phyloP scores from a whole-genome alignment of 345 rosid genomes.

The Dovyalis caffra region DNA sequence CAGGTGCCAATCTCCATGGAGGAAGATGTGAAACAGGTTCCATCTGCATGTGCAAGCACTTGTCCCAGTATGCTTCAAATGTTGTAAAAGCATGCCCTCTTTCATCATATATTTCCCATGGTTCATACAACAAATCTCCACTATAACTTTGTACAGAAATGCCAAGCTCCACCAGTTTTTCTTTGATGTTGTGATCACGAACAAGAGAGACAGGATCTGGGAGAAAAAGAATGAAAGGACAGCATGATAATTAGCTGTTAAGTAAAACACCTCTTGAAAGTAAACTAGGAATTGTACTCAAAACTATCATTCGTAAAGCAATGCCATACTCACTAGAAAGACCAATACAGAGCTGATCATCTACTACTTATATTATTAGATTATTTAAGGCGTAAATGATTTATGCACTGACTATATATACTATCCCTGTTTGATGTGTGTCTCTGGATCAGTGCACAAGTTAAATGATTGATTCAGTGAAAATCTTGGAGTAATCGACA shows the following conservation, averaged over 20 bases:
- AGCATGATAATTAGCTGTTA: neutral
- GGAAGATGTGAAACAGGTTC: slow-evolving; percentile 67
- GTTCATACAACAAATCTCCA: slow-evolving; percentile 86
- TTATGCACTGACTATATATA: neutral
- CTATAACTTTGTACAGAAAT: slow-evolving; percentile 86
- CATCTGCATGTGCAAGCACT: slow-evolving; percentile 60
- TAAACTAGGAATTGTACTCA: neutral
- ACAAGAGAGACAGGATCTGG: slow-evolving; percentile 83
- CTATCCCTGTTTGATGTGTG: neutral
- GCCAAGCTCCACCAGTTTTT: slow-evolving; percentile 63
- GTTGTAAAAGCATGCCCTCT: slow-evolving; percentile 66
- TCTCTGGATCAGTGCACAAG: neutral
- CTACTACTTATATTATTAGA: neutral
- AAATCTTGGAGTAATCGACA: neutral
- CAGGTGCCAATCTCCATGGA: slow-evolving; percentile 64
- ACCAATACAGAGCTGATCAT: neutral
- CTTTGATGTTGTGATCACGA: slow-evolving; percentile 78
- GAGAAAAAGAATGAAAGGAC: neutral
- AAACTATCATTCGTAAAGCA: neutral
- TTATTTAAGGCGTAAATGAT: neutral
- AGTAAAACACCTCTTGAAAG: neutral
- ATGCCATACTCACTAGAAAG: neutral
- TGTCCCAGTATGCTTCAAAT: slow-evolving; percentile 70
- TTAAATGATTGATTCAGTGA: neutral
- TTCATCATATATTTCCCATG: slow-evolving; percentile 82